Percentiles rank a stretch among this genome's conserved stretches.
Evolutionary conservation across 208 protist species (phyloP).

Genomic region (Trypanosoma platydactyli): DNA sequence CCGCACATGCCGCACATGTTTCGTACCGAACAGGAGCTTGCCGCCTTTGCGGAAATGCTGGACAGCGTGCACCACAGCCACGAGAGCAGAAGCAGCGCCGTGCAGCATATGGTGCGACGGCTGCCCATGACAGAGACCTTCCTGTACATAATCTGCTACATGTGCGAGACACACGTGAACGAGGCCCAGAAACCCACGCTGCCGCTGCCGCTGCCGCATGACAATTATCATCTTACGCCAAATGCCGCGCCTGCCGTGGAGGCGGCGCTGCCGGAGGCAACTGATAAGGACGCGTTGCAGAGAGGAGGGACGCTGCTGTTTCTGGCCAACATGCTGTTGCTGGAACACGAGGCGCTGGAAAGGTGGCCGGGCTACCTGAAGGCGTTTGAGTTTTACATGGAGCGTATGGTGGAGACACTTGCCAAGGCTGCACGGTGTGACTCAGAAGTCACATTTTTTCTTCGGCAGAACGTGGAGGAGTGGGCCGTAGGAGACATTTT

Average conservation of each 20-base stretch:
- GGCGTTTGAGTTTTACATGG: conserved; percentile 29
- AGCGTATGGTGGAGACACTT: conserved; percentile 24
- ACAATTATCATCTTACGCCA: neutral
- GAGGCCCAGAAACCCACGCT: neutral
- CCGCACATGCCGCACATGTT: conserved; percentile 40
- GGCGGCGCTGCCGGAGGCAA: too few species aligned
- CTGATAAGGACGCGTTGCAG: conserved; percentile 2
- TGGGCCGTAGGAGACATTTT: conserved; percentile 1
- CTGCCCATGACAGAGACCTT: conserved; percentile 41
- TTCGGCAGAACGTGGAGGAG: conserved; percentile 18
- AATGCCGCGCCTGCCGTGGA: neutral
- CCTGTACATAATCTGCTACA: conserved; percentile 26
- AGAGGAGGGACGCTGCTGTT: conserved; percentile 28
- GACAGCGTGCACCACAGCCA: conserved; percentile 5
- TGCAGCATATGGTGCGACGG: conserved; percentile 33
- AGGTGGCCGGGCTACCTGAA: conserved; percentile 12
- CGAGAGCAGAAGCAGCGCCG: neutral
- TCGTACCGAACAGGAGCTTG: conserved; percentile 14
- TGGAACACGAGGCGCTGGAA: conserved; percentile 18
- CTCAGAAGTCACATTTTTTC: conserved; percentile 15
- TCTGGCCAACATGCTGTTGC: conserved; percentile 18
- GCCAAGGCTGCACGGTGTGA: neutral
- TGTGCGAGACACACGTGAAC: conserved; percentile 26
- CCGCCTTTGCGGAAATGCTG: conserved; percentile 31
- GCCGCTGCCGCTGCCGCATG: neutral